Percentiles rank a stretch among this genome's conserved stretches.
Evolutionary conservation across 2,329 filamentous ascomycete species (phyloP).

Genomic region (Lecanoromycetidae sp.): DNA sequence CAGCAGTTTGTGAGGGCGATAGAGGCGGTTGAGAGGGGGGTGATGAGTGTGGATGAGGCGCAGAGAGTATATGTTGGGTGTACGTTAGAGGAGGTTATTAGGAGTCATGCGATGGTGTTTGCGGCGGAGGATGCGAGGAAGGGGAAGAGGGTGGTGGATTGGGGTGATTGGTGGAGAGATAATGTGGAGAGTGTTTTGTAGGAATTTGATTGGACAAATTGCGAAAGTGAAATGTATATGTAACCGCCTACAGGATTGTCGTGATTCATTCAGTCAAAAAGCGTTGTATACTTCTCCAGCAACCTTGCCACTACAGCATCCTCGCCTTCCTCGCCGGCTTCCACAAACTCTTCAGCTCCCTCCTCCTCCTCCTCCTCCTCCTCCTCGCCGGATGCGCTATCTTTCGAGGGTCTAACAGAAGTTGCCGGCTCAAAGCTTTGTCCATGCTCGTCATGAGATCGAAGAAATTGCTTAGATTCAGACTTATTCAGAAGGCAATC

Average conservation of each 20-base stretch:
- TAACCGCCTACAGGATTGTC: no score
- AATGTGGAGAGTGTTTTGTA: conserved; percentile 6
- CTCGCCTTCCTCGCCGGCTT: neutral
- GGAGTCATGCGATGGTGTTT: conserved; percentile 86
- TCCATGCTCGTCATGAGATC: neutral
- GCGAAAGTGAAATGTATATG: no score
- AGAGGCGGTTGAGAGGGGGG: conserved; percentile 60
- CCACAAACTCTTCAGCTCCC: neutral
- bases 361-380: neutral
- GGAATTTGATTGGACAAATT: neutral
- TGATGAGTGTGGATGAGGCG: conserved; percentile 54
- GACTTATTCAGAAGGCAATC: no score
- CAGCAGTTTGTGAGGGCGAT: conserved; percentile 75
- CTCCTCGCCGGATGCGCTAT: neutral
- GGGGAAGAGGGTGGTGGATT: conserved; percentile 58
- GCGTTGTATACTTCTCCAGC: conserved; percentile 1
- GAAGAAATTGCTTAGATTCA: no score
- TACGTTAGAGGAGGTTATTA: conserved; percentile 72
- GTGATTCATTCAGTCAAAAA: neutral
- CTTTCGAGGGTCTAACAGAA: no score
- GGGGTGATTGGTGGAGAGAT: conserved; percentile 58
- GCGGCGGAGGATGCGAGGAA: conserved; percentile 78
- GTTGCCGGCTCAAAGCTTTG: no score
- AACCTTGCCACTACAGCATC: neutral
- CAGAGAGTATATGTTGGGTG: conserved; percentile 69